These are phyloP conservation scores for Starmerella floris DNA, from an alignment of 805 yeast species.

Conservation along the genomic window DNA sequence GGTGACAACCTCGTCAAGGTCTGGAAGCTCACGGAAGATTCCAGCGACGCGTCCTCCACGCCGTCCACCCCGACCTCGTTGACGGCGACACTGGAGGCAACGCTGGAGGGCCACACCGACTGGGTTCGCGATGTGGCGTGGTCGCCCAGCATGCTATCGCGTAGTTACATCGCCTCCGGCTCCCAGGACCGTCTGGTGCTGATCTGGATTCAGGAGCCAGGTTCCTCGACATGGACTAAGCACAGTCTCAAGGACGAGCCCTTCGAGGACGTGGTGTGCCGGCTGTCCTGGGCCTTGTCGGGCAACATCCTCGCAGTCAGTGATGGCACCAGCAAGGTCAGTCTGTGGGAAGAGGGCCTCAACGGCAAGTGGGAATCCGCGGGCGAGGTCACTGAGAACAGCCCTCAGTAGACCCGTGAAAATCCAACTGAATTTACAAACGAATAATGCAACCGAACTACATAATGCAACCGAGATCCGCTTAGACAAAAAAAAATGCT, in stretches of 20 bases:
- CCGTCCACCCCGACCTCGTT: conserved; percentile 35
- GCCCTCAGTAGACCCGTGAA: background rate
- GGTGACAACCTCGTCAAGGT: conserved; percentile 86
- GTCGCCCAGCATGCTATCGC: conserved; percentile 82
- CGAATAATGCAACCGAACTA: background rate
- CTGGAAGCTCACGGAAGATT: conserved; percentile 60
- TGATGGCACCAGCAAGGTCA: conserved; percentile 92
- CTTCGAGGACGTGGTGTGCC: conserved; percentile 96
- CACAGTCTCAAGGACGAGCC: conserved; percentile 58
- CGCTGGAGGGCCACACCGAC: conserved; percentile 80
- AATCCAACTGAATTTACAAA: background rate
- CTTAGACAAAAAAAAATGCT: too few species aligned
- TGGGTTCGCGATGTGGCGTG: conserved; percentile 99
- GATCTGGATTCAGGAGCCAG: conserved; percentile 69
- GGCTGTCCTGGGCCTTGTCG: conserved; percentile 92
- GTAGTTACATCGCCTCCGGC: conserved; percentile 87
- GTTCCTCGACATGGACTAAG: conserved; percentile 59
- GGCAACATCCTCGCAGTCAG: conserved; percentile 92
- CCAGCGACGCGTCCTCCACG: conserved; percentile 30
- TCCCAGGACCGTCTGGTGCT: conserved; percentile 92
- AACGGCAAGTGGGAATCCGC: conserved; percentile 94
- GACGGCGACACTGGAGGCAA: conserved; percentile 44
- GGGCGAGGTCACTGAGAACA: conserved; percentile 74
- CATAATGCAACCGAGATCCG: too few species aligned
- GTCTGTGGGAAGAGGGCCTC: conserved; percentile 90